These are phyloP conservation scores for Pestalotiopsis sp. DNA, from an alignment of 2,329 filamentous ascomycete genomes.

Conservation along the genomic window DNA sequence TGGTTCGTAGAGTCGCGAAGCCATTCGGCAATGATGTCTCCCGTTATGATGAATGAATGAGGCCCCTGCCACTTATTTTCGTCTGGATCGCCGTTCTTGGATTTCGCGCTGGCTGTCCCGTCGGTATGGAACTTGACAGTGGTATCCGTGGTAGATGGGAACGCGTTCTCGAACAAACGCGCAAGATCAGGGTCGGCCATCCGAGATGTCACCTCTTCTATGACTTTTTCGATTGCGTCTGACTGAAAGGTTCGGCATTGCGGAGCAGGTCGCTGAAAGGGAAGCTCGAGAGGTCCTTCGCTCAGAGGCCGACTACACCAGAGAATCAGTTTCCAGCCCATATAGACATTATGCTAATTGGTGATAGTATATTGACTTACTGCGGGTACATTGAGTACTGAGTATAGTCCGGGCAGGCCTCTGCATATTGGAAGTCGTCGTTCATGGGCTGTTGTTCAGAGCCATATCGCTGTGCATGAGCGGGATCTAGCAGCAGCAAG, in stretches of 20 bases:
- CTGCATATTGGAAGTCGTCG: slow-evolving; percentile 30
- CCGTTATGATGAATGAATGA: slow-evolving; percentile 89
- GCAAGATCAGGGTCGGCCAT: slow-evolving; percentile 88
- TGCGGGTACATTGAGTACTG: slow-evolving; percentile 61
- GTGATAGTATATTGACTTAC: slow-evolving; percentile 40
- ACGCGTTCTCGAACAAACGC: slow-evolving; percentile 91
- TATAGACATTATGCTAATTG: slow-evolving; percentile 8
- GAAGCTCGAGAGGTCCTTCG: slow-evolving; percentile 75
- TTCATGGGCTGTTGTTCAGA: slow-evolving; percentile 8
- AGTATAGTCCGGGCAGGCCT: slow-evolving; percentile 67
- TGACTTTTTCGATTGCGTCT: slow-evolving; percentile 83
- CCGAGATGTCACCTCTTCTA: slow-evolving; percentile 75
- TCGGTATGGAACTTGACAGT: slow-evolving; percentile 86
- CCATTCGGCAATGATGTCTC: slow-evolving; percentile 91
- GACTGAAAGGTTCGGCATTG: slow-evolving; percentile 91
- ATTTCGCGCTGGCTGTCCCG: slow-evolving; percentile 47
- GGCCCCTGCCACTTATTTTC: slow-evolving; percentile 76
- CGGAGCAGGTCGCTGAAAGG: slow-evolving; percentile 80
- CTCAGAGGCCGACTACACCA: slow-evolving; percentile 72
- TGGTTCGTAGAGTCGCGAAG: slow-evolving; percentile 93
- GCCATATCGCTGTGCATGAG: slow-evolving; percentile 2
- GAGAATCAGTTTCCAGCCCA: slow-evolving; percentile 21
- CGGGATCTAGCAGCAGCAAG: slow-evolving; percentile 4
- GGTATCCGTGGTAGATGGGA: slow-evolving; percentile 88
- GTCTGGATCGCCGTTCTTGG: slow-evolving; percentile 47